Evolutionary conservation across 495 filamentous ascomycete species (phyloP).

Genomic region (Corynascus novoguineensis): DNA sequence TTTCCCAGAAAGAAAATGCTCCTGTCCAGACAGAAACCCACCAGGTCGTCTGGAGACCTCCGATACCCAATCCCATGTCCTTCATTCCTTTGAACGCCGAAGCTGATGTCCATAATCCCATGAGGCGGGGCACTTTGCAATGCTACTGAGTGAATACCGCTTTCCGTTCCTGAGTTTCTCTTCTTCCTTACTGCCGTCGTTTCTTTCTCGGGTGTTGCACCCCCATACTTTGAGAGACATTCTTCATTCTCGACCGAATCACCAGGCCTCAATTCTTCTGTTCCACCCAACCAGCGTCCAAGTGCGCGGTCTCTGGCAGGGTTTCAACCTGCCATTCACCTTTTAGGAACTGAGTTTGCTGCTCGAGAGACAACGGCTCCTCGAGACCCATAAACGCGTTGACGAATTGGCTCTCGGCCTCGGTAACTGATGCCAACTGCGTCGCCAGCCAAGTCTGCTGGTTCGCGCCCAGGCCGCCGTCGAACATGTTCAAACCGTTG

Average conservation of each 20-base stretch:
- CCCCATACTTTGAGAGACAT: too few species aligned
- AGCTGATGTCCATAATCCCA: not conserved
- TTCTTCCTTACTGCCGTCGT: not conserved
- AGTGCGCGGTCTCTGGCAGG: constrained; percentile 24
- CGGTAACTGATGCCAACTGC: constrained; percentile 21
- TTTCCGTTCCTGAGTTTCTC: too few species aligned
- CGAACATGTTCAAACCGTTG: constrained; percentile 15
- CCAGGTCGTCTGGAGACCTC: not conserved
- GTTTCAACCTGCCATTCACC: constrained; percentile 32
- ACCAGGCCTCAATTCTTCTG: constrained; percentile 12
- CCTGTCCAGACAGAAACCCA: constrained; percentile 16
- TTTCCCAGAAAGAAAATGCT: constrained; percentile 1
- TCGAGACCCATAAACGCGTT: constrained; percentile 19
- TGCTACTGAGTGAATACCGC: not conserved
- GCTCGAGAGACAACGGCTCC: constrained; percentile 25
- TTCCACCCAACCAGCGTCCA: constrained; percentile 26
- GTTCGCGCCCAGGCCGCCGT: not conserved
- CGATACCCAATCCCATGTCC: not conserved
- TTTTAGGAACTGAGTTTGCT: constrained; percentile 19
- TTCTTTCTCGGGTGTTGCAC: not conserved
- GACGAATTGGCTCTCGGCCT: constrained; percentile 21
- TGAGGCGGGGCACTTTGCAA: not conserved
- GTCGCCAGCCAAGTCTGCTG: constrained; percentile 17
- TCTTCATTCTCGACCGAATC: not conserved
- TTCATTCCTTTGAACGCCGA: constrained; percentile 2